Conservation (phyloP, 2,329 filamentous ascomycete species). For the Trichophyton verrucosum region DNA sequence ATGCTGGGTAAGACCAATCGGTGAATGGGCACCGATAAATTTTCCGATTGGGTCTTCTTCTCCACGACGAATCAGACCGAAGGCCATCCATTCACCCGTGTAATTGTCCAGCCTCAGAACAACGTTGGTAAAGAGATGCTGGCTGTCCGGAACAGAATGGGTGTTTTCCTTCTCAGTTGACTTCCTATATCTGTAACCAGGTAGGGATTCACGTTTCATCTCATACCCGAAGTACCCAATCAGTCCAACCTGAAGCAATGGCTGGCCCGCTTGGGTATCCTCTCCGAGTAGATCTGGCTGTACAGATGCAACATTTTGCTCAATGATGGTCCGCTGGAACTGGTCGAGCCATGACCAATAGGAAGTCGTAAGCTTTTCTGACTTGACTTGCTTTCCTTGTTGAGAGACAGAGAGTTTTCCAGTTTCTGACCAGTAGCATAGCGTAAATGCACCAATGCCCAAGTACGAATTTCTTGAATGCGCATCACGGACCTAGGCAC, state of each 20-base stretch:
- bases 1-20: constrained; percentile 8
- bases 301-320: constrained; percentile 8
- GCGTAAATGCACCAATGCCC: constrained; percentile 8
- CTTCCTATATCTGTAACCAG: constrained; percentile 8
- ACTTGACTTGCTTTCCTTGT: constrained; percentile 6
- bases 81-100: constrained; percentile 11
- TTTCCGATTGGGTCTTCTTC: constrained; percentile 35
- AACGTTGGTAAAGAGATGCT: constrained; percentile 11
- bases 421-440: constrained; percentile 9
- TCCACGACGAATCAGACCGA: constrained; percentile 13
- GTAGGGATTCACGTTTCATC: constrained; percentile 11
- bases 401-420: constrained; percentile 7
- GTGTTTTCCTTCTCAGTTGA: background rate
- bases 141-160: constrained; percentile 6
- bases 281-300: constrained; percentile 6
- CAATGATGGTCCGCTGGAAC: constrained; percentile 9
- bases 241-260: constrained; percentile 11
- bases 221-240: constrained; percentile 13
- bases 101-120: constrained; percentile 12
- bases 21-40: constrained; percentile 27
- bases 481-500: constrained; percentile 9
- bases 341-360: constrained; percentile 12
- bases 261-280: constrained; percentile 11
- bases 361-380: constrained; percentile 3
- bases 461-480: constrained; percentile 13